Evolutionary conservation across 768 basidiomycete genomes (phyloP).

Genomic region (Tricholoma terreum): DNA sequence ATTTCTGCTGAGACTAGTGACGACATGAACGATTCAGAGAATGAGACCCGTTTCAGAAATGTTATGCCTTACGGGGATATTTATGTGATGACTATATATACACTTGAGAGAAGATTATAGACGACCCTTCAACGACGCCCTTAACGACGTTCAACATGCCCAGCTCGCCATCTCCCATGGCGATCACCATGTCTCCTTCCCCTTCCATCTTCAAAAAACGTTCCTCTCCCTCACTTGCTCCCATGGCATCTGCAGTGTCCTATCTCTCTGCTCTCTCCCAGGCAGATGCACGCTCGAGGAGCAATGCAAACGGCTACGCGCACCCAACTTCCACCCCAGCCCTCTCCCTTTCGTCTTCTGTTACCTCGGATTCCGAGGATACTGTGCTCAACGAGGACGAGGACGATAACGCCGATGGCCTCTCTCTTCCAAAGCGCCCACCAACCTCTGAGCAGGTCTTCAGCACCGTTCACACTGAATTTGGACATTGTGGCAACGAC

Average conservation of each 20-base stretch:
- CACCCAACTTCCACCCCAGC: slow-evolving; percentile 62
- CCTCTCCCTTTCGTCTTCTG: slow-evolving; percentile 69
- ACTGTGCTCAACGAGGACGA: slow-evolving; percentile 59
- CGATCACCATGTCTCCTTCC: slow-evolving; percentile 48
- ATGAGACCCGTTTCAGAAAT: too few relatives aligned
- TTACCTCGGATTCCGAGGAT: slow-evolving; percentile 69
- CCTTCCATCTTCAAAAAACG: slow-evolving; percentile 64
- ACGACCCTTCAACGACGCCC: too few relatives aligned
- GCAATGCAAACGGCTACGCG: slow-evolving; percentile 21
- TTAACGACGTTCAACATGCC: slow-evolving; percentile 2
- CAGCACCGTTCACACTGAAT: slow-evolving; percentile 82
- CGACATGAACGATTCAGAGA: too few relatives aligned
- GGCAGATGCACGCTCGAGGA: slow-evolving; percentile 63
- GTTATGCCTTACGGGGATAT: too few relatives aligned
- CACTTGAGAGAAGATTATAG: too few relatives aligned
- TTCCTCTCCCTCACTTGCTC: slow-evolving; percentile 27
- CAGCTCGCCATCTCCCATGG: slow-evolving; percentile 57
- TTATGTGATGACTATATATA: too few relatives aligned
- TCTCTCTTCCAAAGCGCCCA: slow-evolving; percentile 59
- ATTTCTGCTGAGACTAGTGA: too few relatives aligned
- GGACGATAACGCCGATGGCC: slow-evolving; percentile 48
- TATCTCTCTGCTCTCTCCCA: slow-evolving; percentile 44
- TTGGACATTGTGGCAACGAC: slow-evolving; percentile 85
- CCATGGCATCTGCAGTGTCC: slow-evolving; percentile 39
- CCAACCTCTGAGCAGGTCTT: slow-evolving; percentile 82